phyloP scores from a whole-genome alignment of 768 basidiomycete species.

The Termitomyces sp. region DNA sequence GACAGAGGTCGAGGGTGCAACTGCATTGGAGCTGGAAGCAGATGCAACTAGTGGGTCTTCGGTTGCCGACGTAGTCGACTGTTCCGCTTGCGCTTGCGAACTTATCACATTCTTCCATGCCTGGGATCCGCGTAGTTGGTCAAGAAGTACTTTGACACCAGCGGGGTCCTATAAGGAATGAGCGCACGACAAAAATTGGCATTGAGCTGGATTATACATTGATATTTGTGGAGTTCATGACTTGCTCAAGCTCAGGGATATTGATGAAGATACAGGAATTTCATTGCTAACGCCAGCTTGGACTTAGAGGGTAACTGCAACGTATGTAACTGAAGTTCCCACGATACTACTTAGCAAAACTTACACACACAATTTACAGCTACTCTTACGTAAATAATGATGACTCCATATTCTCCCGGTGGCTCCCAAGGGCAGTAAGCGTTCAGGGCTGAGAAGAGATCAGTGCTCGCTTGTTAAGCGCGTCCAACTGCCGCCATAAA shows the following conservation, averaged over 20 bases:
- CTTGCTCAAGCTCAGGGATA: background rate
- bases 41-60: conserved; percentile 1
- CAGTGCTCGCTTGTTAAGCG: no score
- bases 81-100: background rate
- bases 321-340: background rate
- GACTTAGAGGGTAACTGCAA: no score
- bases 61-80: conserved; percentile 4
- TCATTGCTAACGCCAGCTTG: background rate
- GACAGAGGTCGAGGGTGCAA: conserved; percentile 32
- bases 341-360: background rate
- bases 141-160: conserved; percentile 65
- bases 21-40: background rate
- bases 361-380: no score
- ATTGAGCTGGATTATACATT: conserved; percentile 37
- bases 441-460: no score
- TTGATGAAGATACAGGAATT: background rate
- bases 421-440: no score
- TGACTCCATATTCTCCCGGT: no score
- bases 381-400: no score
- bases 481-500: no score
- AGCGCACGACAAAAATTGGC: conserved; percentile 3
- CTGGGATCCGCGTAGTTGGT: conserved; percentile 59
- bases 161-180: conserved; percentile 48
- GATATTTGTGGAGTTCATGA: conserved; percentile 50
- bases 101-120: conserved; percentile 54